Base-by-base conservation (phyloP, 1,139 yeast genomes). In the Geotrichum bryndzae region DNA sequence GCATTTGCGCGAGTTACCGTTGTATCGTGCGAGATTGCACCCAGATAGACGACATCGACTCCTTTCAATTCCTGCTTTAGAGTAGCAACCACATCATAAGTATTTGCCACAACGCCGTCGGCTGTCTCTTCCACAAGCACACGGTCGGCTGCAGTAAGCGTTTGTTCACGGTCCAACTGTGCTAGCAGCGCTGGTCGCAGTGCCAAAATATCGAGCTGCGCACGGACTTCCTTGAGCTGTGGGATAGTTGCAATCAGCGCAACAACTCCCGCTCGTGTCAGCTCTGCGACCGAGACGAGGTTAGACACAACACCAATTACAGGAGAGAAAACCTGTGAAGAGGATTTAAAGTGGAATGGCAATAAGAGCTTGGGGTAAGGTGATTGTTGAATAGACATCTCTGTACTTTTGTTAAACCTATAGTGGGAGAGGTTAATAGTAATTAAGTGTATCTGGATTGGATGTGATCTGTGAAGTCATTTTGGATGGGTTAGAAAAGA, bases 101-200 rank as follows among this genome's bases (percentile, higher is more conserved):
- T 51, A 18, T 46, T 52, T 4, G 59, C 61, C 11, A 59, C 29
- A 27, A 59, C 23, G 5, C 41, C 61, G n/a, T 59, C 61, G 3
- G 61, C 61, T 2, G 48, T 51, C 11, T 51, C 56, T 10, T 25
- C 52, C 31, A 51, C 15, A 13, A 53, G 35, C 41, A 55, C 35
- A 18, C 50, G 38, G 23, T 54, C 33, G 18, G 23, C 10, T 5
- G 22, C 48, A n/a, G 48, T 41, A 10, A 41, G 22, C n/a, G 18
- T 15, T n/a, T 41, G 48, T 1, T 41, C 48, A 10, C 29, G 29
- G 22, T 54, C 46, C 23, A 54, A 11, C 52, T 55, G 54, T 3
- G 61, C 55, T 22, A 59, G 18, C 7, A 58, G 54, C 5, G 45
- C 52, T 27, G 61, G 61, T 25, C 61, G 46, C 27, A 54, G 18